Evolutionary conservation across 139 green algal genomes (phyloP).

Genomic region (Trebouxia sp.): DNA sequence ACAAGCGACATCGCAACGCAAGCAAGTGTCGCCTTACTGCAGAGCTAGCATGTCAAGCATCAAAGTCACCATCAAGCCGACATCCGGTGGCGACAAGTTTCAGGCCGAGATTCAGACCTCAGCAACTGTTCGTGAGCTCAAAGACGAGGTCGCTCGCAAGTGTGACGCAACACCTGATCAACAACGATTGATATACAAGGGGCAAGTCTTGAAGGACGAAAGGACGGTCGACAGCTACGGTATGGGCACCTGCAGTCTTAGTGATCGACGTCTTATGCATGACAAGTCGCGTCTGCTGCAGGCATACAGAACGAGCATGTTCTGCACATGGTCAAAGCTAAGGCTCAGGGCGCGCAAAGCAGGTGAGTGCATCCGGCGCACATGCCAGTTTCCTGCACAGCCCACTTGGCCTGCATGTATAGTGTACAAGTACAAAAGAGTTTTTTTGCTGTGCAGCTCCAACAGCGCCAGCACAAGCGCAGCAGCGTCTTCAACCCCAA

Average conservation of each 20-base stretch:
- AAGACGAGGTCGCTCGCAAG: constrained; percentile 60
- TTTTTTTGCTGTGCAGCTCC: background rate
- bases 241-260: constrained; percentile 24
- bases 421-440: background rate
- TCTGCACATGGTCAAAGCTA: constrained; percentile 67
- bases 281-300: constrained; percentile 36
- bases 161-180: constrained; percentile 44
- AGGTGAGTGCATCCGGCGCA: background rate
- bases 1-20: no score
- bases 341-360: constrained; percentile 8
- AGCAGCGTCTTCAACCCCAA: background rate
- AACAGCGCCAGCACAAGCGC: background rate
- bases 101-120: constrained; percentile 31
- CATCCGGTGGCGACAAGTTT: constrained; percentile 50
- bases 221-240: constrained; percentile 79
- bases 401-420: background rate
- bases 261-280: background rate
- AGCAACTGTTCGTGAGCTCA: constrained; percentile 72
- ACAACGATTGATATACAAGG: constrained; percentile 93
- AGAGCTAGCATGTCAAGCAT: constrained; percentile 31
- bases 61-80: constrained; percentile 57
- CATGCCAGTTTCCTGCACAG: background rate
- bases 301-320: constrained; percentile 69
- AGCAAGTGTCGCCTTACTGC: no score
- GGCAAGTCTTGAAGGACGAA: constrained; percentile 83